Evolutionary conservation across 2,329 filamentous ascomycete genomes (phyloP).

Genomic region (Leptographium wingfieldii): DNA sequence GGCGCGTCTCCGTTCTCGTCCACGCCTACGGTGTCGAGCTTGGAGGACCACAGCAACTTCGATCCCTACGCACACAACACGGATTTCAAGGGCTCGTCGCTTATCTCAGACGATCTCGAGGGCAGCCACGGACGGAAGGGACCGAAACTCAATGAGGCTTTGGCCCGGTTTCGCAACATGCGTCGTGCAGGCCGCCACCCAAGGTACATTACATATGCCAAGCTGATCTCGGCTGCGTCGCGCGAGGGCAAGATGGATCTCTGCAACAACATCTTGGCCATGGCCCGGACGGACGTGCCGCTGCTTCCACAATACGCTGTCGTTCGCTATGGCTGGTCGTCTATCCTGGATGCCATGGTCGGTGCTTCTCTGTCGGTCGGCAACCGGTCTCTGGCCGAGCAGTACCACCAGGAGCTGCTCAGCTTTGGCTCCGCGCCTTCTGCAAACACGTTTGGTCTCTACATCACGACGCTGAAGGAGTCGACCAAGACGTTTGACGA

Average conservation of each 20-base stretch:
- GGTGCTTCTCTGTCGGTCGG: constrained; percentile 78
- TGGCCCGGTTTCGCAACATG: constrained; percentile 82
- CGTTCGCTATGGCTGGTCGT: constrained; percentile 91
- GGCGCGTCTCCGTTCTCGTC: constrained; percentile 39
- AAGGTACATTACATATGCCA: constrained; percentile 92
- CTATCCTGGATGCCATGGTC: constrained; percentile 93
- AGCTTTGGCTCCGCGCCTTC: constrained; percentile 85
- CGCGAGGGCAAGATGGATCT: constrained; percentile 72
- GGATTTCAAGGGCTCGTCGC: constrained; percentile 84
- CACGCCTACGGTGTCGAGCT: constrained; percentile 44
- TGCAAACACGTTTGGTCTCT: constrained; percentile 94
- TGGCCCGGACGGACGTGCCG: constrained; percentile 83
- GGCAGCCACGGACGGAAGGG: constrained; percentile 61
- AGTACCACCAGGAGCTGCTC: constrained; percentile 83
- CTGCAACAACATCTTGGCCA: constrained; percentile 74
- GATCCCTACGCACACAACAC: constrained; percentile 86
- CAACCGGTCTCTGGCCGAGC: constrained; percentile 66
- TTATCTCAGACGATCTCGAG: constrained; percentile 84
- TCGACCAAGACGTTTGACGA: constrained; percentile 97
- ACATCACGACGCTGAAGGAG: constrained; percentile 98
- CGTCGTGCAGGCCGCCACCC: constrained; percentile 83
- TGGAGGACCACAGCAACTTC: constrained; percentile 55
- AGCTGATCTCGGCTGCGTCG: constrained; percentile 81
- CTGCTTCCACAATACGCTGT: constrained; percentile 71
- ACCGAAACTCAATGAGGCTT: constrained; percentile 64